A percentile compares a stretch with the other conserved stretches of the same genome.
Conservation (phyloP, 2,329 filamentous ascomycete species). For the Claviceps sp. region DNA sequence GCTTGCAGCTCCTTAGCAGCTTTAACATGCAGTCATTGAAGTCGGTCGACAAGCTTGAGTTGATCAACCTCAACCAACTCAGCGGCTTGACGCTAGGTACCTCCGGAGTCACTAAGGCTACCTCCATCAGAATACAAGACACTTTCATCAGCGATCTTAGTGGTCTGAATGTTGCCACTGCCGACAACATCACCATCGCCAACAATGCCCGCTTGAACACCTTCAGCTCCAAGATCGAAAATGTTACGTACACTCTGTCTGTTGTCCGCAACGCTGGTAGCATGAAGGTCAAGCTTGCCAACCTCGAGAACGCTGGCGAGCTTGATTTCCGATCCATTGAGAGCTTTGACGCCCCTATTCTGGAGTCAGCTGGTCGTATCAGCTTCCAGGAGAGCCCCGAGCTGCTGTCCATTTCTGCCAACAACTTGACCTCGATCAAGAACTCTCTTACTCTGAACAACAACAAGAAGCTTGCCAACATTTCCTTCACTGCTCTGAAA, state of each 20-base stretch:
- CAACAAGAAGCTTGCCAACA: slow-evolving; percentile 53
- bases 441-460: slow-evolving; percentile 45
- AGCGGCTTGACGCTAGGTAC: slow-evolving; percentile 35
- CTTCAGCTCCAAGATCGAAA: slow-evolving; percentile 66
- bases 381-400: slow-evolving; percentile 68
- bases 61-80: slow-evolving; percentile 55
- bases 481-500: slow-evolving; percentile 58
- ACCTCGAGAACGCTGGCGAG: slow-evolving; percentile 48
- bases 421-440: slow-evolving; percentile 45
- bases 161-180: slow-evolving; percentile 67
- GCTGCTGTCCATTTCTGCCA: slow-evolving; percentile 53
- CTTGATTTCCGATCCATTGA: slow-evolving; percentile 60
- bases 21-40: slow-evolving; percentile 54
- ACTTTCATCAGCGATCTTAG: slow-evolving; percentile 67
- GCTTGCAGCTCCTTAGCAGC: slow-evolving; percentile 53
- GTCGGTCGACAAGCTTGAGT: slow-evolving; percentile 53
- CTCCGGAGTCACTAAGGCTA: slow-evolving; percentile 50
- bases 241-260: slow-evolving; percentile 55
- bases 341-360: slow-evolving; percentile 57
- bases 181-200: slow-evolving; percentile 65
- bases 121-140: slow-evolving; percentile 64
- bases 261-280: slow-evolving; percentile 70
- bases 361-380: slow-evolving; percentile 55
- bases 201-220: slow-evolving; percentile 74
- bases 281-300: slow-evolving; percentile 60